Conservation (phyloP, 306 rosid genomes). For the Delonix regia region DNA sequence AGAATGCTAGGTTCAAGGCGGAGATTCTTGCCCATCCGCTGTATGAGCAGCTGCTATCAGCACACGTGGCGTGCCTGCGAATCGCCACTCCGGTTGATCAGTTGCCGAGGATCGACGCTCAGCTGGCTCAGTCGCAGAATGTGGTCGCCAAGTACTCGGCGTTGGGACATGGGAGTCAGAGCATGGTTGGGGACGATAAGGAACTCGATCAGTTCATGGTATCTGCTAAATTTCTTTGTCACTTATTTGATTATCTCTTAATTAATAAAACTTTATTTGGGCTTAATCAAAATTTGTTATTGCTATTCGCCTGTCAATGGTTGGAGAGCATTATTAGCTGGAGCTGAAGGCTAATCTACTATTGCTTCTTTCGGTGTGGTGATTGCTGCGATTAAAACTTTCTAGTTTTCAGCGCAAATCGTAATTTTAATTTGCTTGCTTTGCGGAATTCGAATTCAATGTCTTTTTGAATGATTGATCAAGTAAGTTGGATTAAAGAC, state of each 20-base stretch:
- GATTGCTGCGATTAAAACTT: neutral
- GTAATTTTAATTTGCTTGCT: slow-evolving; percentile 21
- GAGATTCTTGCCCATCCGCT: slow-evolving; percentile 88
- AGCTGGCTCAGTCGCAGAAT: slow-evolving; percentile 92
- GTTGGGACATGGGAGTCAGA: slow-evolving; percentile 51
- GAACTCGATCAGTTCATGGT: slow-evolving; percentile 98
- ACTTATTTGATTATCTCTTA: neutral
- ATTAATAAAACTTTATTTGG: neutral
- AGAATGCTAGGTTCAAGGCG: slow-evolving; percentile 76
- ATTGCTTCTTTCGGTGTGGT: neutral
- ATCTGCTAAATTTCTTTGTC: slow-evolving; percentile 21
- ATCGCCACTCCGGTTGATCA: slow-evolving; percentile 99
- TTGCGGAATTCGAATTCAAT: neutral
- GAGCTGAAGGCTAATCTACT: neutral
- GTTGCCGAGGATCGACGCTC: slow-evolving; percentile 94
- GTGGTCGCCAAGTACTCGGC: slow-evolving; percentile 91
- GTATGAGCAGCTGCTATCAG: slow-evolving; percentile 87
- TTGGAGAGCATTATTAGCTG: neutral
- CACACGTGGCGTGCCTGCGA: slow-evolving; percentile 91
- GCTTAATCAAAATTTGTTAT: neutral
- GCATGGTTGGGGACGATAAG: slow-evolving; percentile 71
- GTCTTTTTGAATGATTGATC: neutral
- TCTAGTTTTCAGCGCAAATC: neutral
- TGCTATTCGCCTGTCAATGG: neutral
- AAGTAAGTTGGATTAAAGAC: neutral